Percentiles rank a stretch among this genome's conserved stretches.
Evolutionary conservation across 2,329 filamentous ascomycete species (phyloP).

Genomic region (Colletotrichum eleusines): DNA sequence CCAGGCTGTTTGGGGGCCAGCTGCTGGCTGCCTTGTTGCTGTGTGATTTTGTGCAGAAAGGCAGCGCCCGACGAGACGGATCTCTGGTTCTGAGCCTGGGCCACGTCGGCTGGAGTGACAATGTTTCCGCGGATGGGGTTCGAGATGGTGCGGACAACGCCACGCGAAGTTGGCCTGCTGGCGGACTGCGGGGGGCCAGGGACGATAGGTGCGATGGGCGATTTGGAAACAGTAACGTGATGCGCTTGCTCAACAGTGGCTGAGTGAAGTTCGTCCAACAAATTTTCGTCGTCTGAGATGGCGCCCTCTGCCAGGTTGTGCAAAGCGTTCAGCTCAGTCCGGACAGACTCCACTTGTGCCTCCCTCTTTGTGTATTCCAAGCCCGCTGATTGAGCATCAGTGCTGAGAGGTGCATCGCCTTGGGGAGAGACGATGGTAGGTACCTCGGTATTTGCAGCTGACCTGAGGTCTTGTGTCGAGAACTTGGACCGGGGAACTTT

Average conservation of each 20-base stretch:
- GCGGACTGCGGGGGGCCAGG: constrained; percentile 49
- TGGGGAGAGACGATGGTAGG: constrained; percentile 37
- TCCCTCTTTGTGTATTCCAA: constrained; percentile 52
- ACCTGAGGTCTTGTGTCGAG: constrained; percentile 54
- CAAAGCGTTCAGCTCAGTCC: constrained; percentile 58
- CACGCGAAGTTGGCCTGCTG: constrained; percentile 52
- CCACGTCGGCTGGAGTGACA: constrained; percentile 59
- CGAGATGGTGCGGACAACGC: constrained; percentile 49
- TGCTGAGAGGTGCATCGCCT: constrained; percentile 41
- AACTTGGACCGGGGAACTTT: constrained; percentile 58
- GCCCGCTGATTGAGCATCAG: constrained; percentile 47
- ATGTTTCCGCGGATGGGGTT: constrained; percentile 61
- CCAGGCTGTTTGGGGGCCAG: constrained; percentile 75
- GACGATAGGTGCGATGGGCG: constrained; percentile 79
- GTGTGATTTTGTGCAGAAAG: constrained; percentile 66
- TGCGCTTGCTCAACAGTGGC: constrained; percentile 88
- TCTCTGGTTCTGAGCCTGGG: constrained; percentile 55
- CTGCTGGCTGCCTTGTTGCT: constrained; percentile 62
- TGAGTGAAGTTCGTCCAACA: constrained; percentile 87
- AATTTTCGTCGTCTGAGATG: constrained; percentile 78
- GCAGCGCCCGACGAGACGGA: constrained; percentile 70
- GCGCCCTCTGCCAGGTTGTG: constrained; percentile 58
- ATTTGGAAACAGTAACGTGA: constrained; percentile 82
- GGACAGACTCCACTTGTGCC: constrained; percentile 65
- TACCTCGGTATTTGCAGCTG: constrained; percentile 42